A percentile compares a stretch with the other conserved stretches of the same genome.
Conservation (phyloP, 441 rosid species). For the Gossypium davidsonii region DNA sequence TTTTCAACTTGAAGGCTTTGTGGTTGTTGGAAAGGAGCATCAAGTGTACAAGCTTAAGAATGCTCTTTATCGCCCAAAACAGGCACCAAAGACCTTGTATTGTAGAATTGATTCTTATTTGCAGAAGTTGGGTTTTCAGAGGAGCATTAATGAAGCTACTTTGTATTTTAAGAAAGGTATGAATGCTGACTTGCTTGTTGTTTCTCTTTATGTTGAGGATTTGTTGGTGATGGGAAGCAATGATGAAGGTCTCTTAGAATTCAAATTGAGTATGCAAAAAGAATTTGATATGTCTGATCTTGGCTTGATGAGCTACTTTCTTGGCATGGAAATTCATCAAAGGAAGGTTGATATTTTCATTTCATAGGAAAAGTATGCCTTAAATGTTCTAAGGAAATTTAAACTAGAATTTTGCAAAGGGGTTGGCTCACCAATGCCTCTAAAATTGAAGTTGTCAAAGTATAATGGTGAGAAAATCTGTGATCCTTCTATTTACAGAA, state of each 20-base stretch:
- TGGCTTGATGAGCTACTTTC: neutral
- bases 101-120: neutral
- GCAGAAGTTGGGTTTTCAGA: neutral
- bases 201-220: neutral
- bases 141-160: neutral
- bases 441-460: neutral
- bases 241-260: rapidly evolving
- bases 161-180: rapidly evolving
- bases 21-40: neutral
- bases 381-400: neutral
- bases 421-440: neutral
- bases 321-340: neutral
- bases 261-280: neutral
- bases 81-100: neutral
- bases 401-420: neutral
- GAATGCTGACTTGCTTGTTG: rapidly evolving
- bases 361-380: neutral
- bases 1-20: neutral
- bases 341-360: neutral
- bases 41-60: neutral
- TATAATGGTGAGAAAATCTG: neutral
- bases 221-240: neutral
- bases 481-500: neutral
- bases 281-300: conserved; percentile 6
- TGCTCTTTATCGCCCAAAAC: neutral